A percentile compares a stretch with the other conserved stretches of the same genome.
Evolutionary conservation across 176 grass and related monocot species (phyloP).

Genomic region (Cenchrus purpureus): DNA sequence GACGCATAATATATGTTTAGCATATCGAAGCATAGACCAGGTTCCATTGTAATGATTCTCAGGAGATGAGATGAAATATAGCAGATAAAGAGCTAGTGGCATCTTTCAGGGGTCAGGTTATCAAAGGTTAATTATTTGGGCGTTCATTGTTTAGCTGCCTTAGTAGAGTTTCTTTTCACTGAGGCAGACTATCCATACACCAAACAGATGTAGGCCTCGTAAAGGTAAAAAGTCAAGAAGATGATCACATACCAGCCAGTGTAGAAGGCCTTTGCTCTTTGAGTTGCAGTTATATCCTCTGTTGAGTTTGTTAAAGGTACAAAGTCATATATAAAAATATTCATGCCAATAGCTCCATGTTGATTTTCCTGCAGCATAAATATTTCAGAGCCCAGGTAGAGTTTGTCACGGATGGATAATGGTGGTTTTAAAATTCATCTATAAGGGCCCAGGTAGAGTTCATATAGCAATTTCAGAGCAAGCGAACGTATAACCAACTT

Average conservation of each 20-base stretch:
- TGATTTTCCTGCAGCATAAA: conserved; percentile 36
- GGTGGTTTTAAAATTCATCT: neutral
- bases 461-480: neutral
- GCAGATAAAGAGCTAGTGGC: neutral
- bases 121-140: neutral
- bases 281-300: conserved; percentile 32
- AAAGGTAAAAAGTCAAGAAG: neutral
- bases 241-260: conserved; percentile 33
- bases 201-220: neutral
- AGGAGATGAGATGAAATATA: neutral
- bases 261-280: conserved; percentile 43
- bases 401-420: neutral
- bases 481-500: neutral
- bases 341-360: conserved; percentile 39
- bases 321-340: conserved; percentile 34
- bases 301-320: conserved; percentile 33
- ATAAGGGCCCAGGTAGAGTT: neutral
- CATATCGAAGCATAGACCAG: neutral
- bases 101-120: neutral
- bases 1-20: neutral
- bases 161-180: neutral
- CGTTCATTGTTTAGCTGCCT: neutral
- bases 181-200: neutral
- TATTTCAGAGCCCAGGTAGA: neutral
- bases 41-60: neutral